phyloP scores from a whole-genome alignment of 768 basidiomycete genomes.

The Russula griseocarnosa region DNA sequence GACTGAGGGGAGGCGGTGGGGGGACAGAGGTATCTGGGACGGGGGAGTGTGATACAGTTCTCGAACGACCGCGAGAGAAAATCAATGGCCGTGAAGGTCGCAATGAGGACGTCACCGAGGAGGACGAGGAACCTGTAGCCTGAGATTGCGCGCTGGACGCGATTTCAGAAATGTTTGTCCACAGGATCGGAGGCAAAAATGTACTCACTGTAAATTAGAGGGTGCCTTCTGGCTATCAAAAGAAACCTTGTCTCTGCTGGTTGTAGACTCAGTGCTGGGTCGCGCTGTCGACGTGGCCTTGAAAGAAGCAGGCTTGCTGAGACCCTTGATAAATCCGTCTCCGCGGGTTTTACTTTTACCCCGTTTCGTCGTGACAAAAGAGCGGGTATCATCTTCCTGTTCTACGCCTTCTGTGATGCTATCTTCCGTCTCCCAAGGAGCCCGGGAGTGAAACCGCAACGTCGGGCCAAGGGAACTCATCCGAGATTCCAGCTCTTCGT shows the following conservation, averaged over 20 bases:
- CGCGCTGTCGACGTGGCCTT: constrained; percentile 42
- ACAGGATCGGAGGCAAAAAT: constrained; percentile 2
- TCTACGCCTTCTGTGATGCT: constrained; percentile 47
- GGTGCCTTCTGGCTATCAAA: constrained; percentile 51
- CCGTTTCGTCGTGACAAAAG: constrained; percentile 32
- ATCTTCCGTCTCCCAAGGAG: constrained; percentile 74
- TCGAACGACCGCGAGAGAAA: constrained; percentile 39
- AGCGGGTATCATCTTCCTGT: constrained; percentile 38
- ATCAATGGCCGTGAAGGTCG: constrained; percentile 43
- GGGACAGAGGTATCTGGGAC: constrained; percentile 19
- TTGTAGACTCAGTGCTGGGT: constrained; percentile 60
- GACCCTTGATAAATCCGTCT: constrained; percentile 43
- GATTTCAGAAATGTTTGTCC: constrained; percentile 11
- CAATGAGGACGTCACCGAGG: constrained; percentile 39
- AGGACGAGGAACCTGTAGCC: constrained; percentile 55
- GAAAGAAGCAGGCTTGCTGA: constrained; percentile 37
- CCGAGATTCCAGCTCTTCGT: constrained; percentile 45
- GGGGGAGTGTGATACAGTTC: constrained; percentile 31
- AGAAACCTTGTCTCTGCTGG: constrained; percentile 49
- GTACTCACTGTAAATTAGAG: constrained; percentile 57
- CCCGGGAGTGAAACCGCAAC: constrained; percentile 75
- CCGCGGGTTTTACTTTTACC: constrained; percentile 34
- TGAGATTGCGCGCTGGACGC: constrained; percentile 52
- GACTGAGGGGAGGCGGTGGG: constrained; percentile 21
- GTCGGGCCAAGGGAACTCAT: constrained; percentile 78